Base-by-base conservation (phyloP, 257 asterid species). In the Nemophila menziesii region DNA sequence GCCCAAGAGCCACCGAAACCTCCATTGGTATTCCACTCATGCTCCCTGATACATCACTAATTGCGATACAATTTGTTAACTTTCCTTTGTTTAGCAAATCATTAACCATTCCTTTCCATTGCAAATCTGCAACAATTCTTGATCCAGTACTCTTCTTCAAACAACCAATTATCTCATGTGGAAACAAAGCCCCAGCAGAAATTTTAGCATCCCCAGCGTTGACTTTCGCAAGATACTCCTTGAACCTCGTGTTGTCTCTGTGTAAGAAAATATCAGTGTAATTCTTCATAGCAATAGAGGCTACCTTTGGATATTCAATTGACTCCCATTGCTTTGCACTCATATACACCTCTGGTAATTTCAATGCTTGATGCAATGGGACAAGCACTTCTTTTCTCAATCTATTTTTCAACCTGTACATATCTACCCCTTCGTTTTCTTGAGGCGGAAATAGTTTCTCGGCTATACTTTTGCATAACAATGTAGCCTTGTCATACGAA, bases 311-410 rank as follows among this genome's bases (percentile, higher is more conserved):
- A 33, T 48, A 33, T 29, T 41, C 29, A 33, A 48, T 9, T 20
- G 29, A 41, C 17, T 29, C 20, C 53, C 20, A 48, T 18, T 33
- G 36, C 18, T 48, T 48, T 7, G 33, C 20, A n/a, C 20, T 18
- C 14, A 48, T 48, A 29, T 48, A 19, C 17, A 48, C n/a, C 53
- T 48, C 43, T 17, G 53, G 53, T 17, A 29, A 7, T 13, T 29
- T 29, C 36, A 29, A 13, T 2, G 44, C 44, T 16, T 39, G 7
- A 4, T 22, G 40, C 15, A 51, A 18, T 16, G 48, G 56, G 15
- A 51, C 56, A 10, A 51, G 48, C 18, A 39, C 56, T 22, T 39
- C 48, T 51, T 23, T 51, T 16, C 56, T 5, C 56, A 39, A 39
- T n/a, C 56, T 26, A 51, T 23, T 33, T 16, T 47, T 51, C 12